Conservation (phyloP, 129 eudicot genomes). For the Sambucus nigra region DNA sequence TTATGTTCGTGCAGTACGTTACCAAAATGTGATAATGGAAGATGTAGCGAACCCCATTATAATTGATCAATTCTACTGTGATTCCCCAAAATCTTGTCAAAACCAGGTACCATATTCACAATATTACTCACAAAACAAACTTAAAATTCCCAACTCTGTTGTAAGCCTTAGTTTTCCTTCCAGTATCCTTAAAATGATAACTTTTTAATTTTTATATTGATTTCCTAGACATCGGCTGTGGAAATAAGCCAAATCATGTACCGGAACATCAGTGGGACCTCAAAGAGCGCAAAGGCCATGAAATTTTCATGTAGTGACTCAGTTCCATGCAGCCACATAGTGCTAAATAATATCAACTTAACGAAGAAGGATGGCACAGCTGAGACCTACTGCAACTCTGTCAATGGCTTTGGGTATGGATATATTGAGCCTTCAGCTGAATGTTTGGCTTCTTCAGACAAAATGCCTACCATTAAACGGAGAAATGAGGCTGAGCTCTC, state of each 20-base stretch:
- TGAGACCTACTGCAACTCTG: conserved; percentile 74
- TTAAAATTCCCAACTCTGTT: background rate
- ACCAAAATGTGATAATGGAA: conserved; percentile 77
- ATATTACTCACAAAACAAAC: background rate
- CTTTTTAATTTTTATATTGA: background rate
- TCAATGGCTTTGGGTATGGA: conserved; percentile 55
- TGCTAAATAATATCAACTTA: conserved; percentile 59
- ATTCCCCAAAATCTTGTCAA: conserved; percentile 74
- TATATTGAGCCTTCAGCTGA: conserved; percentile 71
- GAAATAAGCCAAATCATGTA: conserved; percentile 84
- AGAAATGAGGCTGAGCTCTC: conserved; percentile 17
- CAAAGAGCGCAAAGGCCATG: conserved; percentile 64
- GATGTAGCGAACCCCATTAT: conserved; percentile 86
- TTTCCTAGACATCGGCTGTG: conserved; percentile 68
- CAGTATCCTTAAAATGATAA: background rate
- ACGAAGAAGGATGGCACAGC: conserved; percentile 52
- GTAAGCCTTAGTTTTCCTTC: background rate
- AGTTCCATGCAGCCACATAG: conserved; percentile 74
- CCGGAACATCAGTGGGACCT: conserved; percentile 73
- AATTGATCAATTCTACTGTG: conserved; percentile 93
- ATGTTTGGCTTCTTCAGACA: conserved; percentile 60
- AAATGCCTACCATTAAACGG: conserved; percentile 21
- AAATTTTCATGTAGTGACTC: conserved; percentile 85
- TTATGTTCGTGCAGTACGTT: conserved; percentile 64
- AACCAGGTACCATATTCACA: conserved; percentile 47